phyloP scores from a whole-genome alignment of 768 basidiomycete genomes.

The Termitomyces eurrhizus region DNA sequence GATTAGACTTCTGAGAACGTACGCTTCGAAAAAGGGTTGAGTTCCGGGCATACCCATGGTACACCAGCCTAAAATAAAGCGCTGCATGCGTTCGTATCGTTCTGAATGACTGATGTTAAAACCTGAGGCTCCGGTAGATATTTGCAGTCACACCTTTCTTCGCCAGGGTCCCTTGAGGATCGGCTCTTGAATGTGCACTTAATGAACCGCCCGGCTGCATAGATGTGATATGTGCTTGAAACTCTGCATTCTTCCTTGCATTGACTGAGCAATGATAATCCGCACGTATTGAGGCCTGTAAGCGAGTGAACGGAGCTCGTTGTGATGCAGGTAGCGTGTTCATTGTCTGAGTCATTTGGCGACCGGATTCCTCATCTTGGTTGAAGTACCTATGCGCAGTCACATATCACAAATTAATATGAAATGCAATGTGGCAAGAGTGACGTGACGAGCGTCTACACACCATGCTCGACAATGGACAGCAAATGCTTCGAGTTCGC shows the following conservation, averaged over 20 bases:
- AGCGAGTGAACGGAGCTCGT: constrained; percentile 79
- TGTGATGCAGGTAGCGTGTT: constrained; percentile 78
- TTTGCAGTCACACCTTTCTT: constrained; percentile 45
- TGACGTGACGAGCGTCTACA: constrained; percentile 15
- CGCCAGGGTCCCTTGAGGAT: constrained; percentile 61
- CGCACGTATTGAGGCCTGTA: constrained; percentile 84
- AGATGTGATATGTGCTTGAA: constrained; percentile 77
- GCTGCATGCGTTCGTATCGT: constrained; percentile 68
- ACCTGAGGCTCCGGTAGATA: not conserved
- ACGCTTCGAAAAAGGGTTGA: constrained; percentile 78
- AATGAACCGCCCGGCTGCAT: constrained; percentile 80
- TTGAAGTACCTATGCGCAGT: constrained; percentile 66
- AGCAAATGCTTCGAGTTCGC: constrained; percentile 76
- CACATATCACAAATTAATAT: not conserved
- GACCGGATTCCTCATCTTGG: constrained; percentile 76
- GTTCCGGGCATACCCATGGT: constrained; percentile 85
- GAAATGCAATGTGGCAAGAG: constrained; percentile 1
- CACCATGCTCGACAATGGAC: constrained; percentile 78
- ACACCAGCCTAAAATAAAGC: constrained; percentile 81
- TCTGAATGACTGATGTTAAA: constrained; percentile 31
- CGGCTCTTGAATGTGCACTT: constrained; percentile 65
- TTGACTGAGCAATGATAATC: constrained; percentile 81
- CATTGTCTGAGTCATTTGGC: constrained; percentile 78
- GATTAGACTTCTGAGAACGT: constrained; percentile 21
- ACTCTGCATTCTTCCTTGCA: constrained; percentile 74